Evolutionary conservation across 192 early-diverging fungal genomes (phyloP), one percentile per base, ranked within the genome.

Genomic region (Coemansia sp.): DNA sequence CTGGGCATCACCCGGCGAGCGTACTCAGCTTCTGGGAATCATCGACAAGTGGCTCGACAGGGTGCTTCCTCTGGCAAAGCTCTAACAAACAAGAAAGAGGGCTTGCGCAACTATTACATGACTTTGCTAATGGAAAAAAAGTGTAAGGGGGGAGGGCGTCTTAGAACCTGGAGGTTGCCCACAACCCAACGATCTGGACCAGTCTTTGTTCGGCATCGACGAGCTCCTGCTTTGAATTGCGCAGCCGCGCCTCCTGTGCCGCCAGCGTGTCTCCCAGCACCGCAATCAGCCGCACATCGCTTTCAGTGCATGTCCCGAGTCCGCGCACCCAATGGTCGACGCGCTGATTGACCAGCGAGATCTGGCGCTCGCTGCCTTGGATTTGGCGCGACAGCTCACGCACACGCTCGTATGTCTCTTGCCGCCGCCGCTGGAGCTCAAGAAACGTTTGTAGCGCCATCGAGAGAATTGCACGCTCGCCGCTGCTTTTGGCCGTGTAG

Each of bases 131-230:
- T n/a, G n/a, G n/a, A n/a, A n/a, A n/a, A n/a, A n/a, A 38, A n/a
- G n/a, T n/a, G n/a, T n/a, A n/a, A n/a, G n/a, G n/a, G n/a, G n/a
- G n/a, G n/a, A n/a, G n/a, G n/a, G n/a, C n/a, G n/a, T n/a, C n/a
- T 18, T 64, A 75, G 45, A 76, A 75, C 26, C 59, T 61, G 7
- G 56, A 23, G 1, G 73, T 76, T 0, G 68, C 74, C 74, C 74
- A 76, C 0, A 69, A 30, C 0, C 63, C 69, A 9, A 76, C 64
- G 2, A 71, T 11, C 8, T 46, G 20, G 7, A 53, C 60, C 49
- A 76, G 59, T 0, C 74, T 58, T 6, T 51, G 57, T 30, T 76
- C 73, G 4, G 73, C 63, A 33, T 63, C 59, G 2, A 52, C 64
- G 34, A 77, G 66, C 41, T 77, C 75, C 14, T 44, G 34, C 23